Conservation (phyloP, 1,284 basidiomycete species). For the Ustilago bromivora region DNA sequence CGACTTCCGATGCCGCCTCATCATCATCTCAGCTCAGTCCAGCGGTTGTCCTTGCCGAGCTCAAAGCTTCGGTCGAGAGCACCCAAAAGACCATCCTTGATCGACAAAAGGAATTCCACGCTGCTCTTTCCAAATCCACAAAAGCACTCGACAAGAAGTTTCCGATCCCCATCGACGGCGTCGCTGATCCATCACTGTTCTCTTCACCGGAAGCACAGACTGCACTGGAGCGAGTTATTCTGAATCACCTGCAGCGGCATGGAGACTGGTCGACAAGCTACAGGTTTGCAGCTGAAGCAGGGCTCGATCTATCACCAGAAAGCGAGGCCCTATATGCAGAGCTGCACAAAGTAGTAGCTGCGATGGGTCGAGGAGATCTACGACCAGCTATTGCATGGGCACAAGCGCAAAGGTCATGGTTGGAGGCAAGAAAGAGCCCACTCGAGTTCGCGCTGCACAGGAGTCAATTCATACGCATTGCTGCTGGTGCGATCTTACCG, state of each 20-base stretch:
- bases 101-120: slow-evolving; percentile 60
- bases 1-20: slow-evolving; percentile 5
- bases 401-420: slow-evolving; percentile 32
- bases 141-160: slow-evolving; percentile 64
- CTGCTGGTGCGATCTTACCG: slow-evolving; percentile 34
- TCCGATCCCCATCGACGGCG: slow-evolving; percentile 51
- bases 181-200: slow-evolving; percentile 60
- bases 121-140: slow-evolving; percentile 53
- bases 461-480: slow-evolving; percentile 59
- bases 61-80: slow-evolving; percentile 38
- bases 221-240: slow-evolving; percentile 55
- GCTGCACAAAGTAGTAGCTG: slow-evolving; percentile 33
- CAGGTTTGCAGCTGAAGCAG: slow-evolving; percentile 47
- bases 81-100: slow-evolving; percentile 55
- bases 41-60: slow-evolving; percentile 34
- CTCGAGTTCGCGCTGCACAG: slow-evolving; percentile 64
- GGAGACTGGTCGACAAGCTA: slow-evolving; percentile 55
- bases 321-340: slow-evolving; percentile 23
- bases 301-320: slow-evolving; percentile 17
- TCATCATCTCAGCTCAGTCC: slow-evolving; percentile 16
- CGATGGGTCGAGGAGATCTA: slow-evolving; percentile 49
- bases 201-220: slow-evolving; percentile 37
- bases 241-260: slow-evolving; percentile 60
- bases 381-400: slow-evolving; percentile 62
- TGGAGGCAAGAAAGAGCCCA: slow-evolving; percentile 42